Conservation (phyloP, 1,284 basidiomycete species). For the Hemileia vastatrix region DNA sequence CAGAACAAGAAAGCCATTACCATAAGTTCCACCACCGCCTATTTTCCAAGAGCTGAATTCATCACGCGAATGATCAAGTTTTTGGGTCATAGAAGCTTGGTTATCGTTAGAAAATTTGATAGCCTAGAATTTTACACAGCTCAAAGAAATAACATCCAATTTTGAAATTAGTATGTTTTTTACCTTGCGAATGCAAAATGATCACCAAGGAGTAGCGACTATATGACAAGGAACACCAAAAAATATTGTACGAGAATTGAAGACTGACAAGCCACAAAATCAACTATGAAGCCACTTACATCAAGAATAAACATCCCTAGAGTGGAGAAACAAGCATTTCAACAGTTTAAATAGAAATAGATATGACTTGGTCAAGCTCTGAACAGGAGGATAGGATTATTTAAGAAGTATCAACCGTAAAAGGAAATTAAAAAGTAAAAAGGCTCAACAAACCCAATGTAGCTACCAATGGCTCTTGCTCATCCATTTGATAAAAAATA, state of each 20-base stretch:
- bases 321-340: not conserved
- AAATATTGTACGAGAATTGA: not conserved
- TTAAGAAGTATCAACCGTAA: too few species aligned
- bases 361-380: too few species aligned
- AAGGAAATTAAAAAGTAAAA: too few species aligned
- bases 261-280: not conserved
- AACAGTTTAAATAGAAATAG: too few species aligned
- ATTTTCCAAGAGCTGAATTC: slow-evolving; percentile 22
- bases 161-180: not conserved
- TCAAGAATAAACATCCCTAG: slow-evolving; percentile 9
- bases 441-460: too few species aligned
- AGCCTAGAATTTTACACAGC: slow-evolving; percentile 10
- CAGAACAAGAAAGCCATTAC: not conserved
- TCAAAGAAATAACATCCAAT: not conserved
- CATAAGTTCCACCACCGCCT: slow-evolving; percentile 20
- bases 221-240: not conserved
- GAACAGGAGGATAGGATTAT: too few species aligned
- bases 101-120: slow-evolving; percentile 6
- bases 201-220: not conserved
- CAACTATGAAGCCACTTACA: not conserved
- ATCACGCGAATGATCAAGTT: slow-evolving; percentile 2
- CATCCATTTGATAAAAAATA: too few species aligned
- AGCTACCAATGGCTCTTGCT: too few species aligned
- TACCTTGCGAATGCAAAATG: not conserved
- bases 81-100: slow-evolving; percentile 5